Percentiles rank a stretch among this genome's conserved stretches.
Conservation (phyloP, 1,284 basidiomycete genomes). For the Singerocomus inundabilis region DNA sequence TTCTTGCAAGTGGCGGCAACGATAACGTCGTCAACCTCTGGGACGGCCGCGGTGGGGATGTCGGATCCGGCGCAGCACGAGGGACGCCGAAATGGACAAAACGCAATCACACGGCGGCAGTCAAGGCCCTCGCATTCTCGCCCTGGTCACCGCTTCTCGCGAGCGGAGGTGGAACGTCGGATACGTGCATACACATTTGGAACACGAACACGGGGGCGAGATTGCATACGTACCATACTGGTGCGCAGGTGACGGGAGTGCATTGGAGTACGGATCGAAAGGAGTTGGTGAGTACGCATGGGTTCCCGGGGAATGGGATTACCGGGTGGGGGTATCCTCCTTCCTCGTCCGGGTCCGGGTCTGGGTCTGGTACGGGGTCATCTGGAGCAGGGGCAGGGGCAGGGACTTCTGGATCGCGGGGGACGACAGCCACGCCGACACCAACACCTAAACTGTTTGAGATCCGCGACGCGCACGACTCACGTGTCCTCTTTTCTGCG, state of each 20-base stretch:
- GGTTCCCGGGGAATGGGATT: slow-evolving; percentile 79
- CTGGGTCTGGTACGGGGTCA: slow-evolving; percentile 9
- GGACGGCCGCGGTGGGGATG: slow-evolving; percentile 80
- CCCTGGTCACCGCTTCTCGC: slow-evolving; percentile 94
- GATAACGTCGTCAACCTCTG: slow-evolving; percentile 97
- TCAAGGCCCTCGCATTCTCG: slow-evolving; percentile 97
- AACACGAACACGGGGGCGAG: slow-evolving; percentile 87
- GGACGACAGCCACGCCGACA: slow-evolving; percentile 18
- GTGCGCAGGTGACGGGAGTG: slow-evolving; percentile 90
- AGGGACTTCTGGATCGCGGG: slow-evolving; percentile 12
- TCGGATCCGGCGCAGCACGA: slow-evolving; percentile 50
- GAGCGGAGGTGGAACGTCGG: slow-evolving; percentile 92
- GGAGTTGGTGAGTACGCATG: slow-evolving; percentile 92
- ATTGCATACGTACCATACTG: slow-evolving; percentile 79
- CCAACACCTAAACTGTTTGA: slow-evolving; percentile 59
- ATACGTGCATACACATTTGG: slow-evolving; percentile 94
- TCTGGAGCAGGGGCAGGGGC: slow-evolving; percentile 19
- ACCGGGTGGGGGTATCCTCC: slow-evolving; percentile 68
- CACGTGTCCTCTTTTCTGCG: slow-evolving; percentile 83
- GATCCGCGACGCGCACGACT: slow-evolving; percentile 90
- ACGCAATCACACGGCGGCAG: slow-evolving; percentile 90
- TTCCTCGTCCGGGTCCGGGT: slow-evolving; percentile 46
- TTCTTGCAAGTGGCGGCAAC: slow-evolving; percentile 93
- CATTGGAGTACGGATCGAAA: slow-evolving; percentile 89
- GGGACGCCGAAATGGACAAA: slow-evolving; percentile 87